Evolutionary conservation across 2,329 filamentous ascomycete genomes (phyloP).

Genomic region (Alternaria gaisen): DNA sequence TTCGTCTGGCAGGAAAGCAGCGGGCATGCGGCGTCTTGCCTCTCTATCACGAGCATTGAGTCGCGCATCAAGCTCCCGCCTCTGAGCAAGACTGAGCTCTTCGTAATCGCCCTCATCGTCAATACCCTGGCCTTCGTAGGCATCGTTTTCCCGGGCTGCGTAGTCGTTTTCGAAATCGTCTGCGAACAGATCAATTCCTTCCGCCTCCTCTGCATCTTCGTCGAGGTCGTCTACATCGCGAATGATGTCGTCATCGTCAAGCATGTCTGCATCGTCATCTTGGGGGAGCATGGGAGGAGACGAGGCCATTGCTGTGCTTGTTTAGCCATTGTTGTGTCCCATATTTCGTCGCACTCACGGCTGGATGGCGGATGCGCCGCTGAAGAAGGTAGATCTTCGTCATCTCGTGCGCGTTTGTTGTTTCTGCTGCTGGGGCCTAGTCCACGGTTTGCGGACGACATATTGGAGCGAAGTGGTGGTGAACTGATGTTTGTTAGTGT

Average conservation of each 20-base stretch:
- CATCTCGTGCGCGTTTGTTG: slow-evolving; percentile 74
- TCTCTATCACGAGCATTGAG: slow-evolving; percentile 79
- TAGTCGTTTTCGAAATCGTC: slow-evolving; percentile 74
- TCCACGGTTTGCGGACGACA: slow-evolving; percentile 85
- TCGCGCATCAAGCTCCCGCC: slow-evolving; percentile 75
- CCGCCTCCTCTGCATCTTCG: slow-evolving; percentile 74
- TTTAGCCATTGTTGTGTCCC: slow-evolving; percentile 20
- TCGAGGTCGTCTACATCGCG: slow-evolving; percentile 73
- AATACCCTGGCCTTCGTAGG: slow-evolving; percentile 75
- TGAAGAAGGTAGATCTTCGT: slow-evolving; percentile 68
- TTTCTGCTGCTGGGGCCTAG: slow-evolving; percentile 61
- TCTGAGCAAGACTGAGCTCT: slow-evolving; percentile 70
- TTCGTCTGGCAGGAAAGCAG: slow-evolving; percentile 79
- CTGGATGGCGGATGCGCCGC: slow-evolving; percentile 68
- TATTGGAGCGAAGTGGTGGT: slow-evolving; percentile 76
- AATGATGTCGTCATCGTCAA: slow-evolving; percentile 72
- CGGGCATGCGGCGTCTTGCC: slow-evolving; percentile 71
- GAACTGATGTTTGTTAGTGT: slow-evolving; percentile 65
- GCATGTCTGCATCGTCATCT: slow-evolving; percentile 73
- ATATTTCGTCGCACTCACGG: slow-evolving; percentile 59
- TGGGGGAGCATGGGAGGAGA: slow-evolving; percentile 73
- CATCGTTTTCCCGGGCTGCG: slow-evolving; percentile 60
- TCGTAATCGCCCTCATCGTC: slow-evolving; percentile 86
- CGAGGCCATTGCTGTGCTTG: slow-evolving; percentile 61
- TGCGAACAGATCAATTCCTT: slow-evolving; percentile 75